Percentiles rank a stretch among this genome's conserved stretches.
phyloP scores from a whole-genome alignment of 2,329 filamentous ascomycete genomes.

The Penicillium corylophilum region DNA sequence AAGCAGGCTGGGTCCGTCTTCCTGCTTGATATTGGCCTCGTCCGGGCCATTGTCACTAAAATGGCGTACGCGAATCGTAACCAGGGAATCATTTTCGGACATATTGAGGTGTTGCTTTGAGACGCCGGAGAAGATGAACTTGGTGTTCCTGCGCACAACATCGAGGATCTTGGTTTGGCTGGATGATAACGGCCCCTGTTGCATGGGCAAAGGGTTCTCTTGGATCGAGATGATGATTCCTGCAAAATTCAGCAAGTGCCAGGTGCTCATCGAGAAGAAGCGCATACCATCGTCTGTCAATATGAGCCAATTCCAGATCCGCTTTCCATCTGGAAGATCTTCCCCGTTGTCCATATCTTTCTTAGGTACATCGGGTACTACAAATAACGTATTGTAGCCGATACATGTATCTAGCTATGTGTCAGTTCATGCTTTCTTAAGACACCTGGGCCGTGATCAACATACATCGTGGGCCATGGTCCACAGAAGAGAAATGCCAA shows the following conservation, averaged over 20 bases:
- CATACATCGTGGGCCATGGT: constrained; percentile 65
- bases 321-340: constrained; percentile 49
- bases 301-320: constrained; percentile 71
- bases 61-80: constrained; percentile 48
- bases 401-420: constrained; percentile 62
- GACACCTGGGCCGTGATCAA: too few species aligned
- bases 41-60: constrained; percentile 31
- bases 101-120: constrained; percentile 52
- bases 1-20: constrained; percentile 60
- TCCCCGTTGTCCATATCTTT: constrained; percentile 28
- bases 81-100: constrained; percentile 51
- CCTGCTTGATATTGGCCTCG: constrained; percentile 38
- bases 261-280: neutral
- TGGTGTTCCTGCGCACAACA: constrained; percentile 55
- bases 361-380: constrained; percentile 47
- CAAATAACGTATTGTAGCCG: constrained; percentile 63
- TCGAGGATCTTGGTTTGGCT: constrained; percentile 29
- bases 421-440: too few species aligned
- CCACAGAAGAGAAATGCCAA: constrained; percentile 74
- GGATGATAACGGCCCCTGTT: constrained; percentile 31
- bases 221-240: constrained; percentile 70
- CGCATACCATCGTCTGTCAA: constrained; percentile 62
- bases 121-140: constrained; percentile 62
- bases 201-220: constrained; percentile 57
- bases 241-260: constrained; percentile 25